Percentiles rank a stretch among this genome's conserved stretches.
Evolutionary conservation across 2,329 filamentous ascomycete species (phyloP).

Genomic region (Peltaster fructicola): DNA sequence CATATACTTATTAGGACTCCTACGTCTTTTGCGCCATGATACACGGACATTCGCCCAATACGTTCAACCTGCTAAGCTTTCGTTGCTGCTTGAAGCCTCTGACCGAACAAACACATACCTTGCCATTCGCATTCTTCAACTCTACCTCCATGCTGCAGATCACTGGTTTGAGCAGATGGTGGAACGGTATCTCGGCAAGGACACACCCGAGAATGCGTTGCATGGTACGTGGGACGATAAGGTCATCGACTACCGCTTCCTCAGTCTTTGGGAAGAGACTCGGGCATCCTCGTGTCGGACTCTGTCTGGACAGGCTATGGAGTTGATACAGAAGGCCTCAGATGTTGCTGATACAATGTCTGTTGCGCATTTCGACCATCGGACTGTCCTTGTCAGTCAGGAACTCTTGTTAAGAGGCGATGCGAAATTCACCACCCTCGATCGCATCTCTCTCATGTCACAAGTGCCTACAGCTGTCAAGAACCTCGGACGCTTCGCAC

Average conservation of each 20-base stretch:
- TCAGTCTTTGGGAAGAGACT: conserved; percentile 43
- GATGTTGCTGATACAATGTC: background rate
- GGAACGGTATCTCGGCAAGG: conserved; percentile 40
- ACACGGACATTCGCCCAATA: conserved; percentile 46
- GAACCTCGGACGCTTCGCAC: conserved; percentile 56
- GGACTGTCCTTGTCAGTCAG: background rate
- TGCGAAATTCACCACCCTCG: background rate
- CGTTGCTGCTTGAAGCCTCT: conserved; percentile 45
- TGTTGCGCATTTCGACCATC: no score
- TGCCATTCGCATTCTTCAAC: conserved; percentile 62
- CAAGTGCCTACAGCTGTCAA: conserved; percentile 52
- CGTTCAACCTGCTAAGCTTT: conserved; percentile 49
- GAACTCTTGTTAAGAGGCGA: background rate
- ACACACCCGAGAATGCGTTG: conserved; percentile 34
- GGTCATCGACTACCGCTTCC: conserved; percentile 61
- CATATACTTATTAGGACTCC: conserved; percentile 47
- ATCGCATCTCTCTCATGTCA: conserved; percentile 35
- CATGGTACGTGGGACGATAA: conserved; percentile 58
- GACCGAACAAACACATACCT: conserved; percentile 55
- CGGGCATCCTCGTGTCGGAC: background rate
- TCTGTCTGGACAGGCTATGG: no score
- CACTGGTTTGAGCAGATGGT: conserved; percentile 57
- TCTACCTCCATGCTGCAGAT: conserved; percentile 66
- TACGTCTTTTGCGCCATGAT: conserved; percentile 66
- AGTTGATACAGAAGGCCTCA: no score